Base-by-base conservation (phyloP, 2,329 filamentous ascomycete species). In the Nemania serpens region DNA sequence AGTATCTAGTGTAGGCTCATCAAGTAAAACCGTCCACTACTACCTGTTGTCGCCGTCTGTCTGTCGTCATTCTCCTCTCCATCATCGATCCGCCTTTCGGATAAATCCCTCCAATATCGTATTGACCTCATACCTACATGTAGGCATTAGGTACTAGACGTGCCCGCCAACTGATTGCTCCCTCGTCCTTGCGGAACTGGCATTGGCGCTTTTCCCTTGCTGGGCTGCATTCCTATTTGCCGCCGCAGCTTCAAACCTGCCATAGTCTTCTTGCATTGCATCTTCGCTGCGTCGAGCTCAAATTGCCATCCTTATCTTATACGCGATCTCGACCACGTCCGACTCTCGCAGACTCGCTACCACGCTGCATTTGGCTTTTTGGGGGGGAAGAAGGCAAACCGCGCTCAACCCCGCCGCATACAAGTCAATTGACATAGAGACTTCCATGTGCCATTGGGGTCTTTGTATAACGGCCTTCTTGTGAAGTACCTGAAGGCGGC, bases 31-130 rank as follows among this genome's bases (percentile, higher is more conserved):
- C 39, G 62, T 52, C 62, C 59, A 48, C 62, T 64, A 59, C 25
- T 29, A 4, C 25, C 25, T 29, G 25, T 46, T 54, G 37, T 46
- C 46, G 47, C 45, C 55, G 50, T 61, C 57, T 49, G 18, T 55
- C 58, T 64, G 62, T 64, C 63, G 60, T 63, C 54, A 60, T 63
- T 55, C 42, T 60, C 57, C 59, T 62, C 57, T 56, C 60, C 56
- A 42, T 63, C 55, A 43, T 43, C 42, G 48, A 58, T 46, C 52
- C 54, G 43, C 46, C 59, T 49, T 37, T 37, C 47, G 25, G 42
- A 53, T 45, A 36, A 48, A 37, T 49, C 57, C 58, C 43, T 63
- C 47, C 18, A 37, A 36, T 18, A 18, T 29, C 49, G 47, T 29
- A 29, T 29, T 20, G 37, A 46, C 22, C 52, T 53, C 42, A 12